phyloP scores from a whole-genome alignment of 208 protist species.

The Acanthamoeba healyi region DNA sequence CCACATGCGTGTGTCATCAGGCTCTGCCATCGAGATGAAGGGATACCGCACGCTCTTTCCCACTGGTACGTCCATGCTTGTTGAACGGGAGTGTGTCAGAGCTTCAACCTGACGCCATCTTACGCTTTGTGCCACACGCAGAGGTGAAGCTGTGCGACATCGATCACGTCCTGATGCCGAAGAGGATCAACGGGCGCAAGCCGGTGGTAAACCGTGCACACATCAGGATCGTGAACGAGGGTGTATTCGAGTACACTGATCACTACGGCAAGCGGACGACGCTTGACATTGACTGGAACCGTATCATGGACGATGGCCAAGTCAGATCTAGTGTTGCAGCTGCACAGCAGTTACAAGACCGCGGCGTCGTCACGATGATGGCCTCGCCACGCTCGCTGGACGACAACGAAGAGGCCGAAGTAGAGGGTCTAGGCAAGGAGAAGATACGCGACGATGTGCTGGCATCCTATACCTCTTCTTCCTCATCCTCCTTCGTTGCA shows the following conservation, averaged over 20 bases:
- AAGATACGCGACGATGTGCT: background rate
- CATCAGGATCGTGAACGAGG: background rate
- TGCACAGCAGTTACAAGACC: background rate
- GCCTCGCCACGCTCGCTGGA: background rate
- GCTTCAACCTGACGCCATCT: background rate
- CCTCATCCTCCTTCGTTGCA: no score
- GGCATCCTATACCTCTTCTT: background rate
- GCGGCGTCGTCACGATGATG: no score
- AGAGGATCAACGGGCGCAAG: conserved; percentile 49
- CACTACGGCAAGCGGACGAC: conserved; percentile 62
- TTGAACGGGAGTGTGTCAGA: background rate
- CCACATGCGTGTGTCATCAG: no score
- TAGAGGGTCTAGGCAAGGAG: background rate
- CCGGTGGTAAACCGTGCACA: conserved; percentile 4
- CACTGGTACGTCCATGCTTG: background rate
- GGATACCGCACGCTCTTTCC: conserved; percentile 18
- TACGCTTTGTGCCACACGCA: background rate
- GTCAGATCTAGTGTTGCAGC: no score
- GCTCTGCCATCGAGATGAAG: conserved; percentile 29
- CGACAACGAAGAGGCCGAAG: background rate
- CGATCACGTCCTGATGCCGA: conserved; percentile 57
- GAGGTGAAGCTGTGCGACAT: conserved; percentile 61
- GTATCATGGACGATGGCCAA: background rate
- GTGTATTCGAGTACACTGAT: conserved; percentile 34
- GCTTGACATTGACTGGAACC: background rate